phyloP scores from a whole-genome alignment of 2,329 filamentous ascomycete species.

The Fusarium tjaetaba region DNA sequence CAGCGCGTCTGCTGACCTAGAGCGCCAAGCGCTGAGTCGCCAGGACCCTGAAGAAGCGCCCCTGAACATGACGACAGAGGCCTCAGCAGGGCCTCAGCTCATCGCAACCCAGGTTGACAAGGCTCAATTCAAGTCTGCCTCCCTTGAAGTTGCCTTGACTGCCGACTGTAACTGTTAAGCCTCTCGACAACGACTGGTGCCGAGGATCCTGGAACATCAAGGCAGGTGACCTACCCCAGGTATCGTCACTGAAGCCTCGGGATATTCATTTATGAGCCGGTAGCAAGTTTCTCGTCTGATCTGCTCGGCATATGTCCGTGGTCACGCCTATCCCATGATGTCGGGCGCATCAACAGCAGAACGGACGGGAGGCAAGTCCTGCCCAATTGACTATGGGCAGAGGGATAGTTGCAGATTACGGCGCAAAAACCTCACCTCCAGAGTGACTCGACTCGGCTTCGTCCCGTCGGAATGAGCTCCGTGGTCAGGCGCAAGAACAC shows the following conservation, averaged over 20 bases:
- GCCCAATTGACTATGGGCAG: slow-evolving; percentile 11
- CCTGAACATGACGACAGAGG: slow-evolving; percentile 39
- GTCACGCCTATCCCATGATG: slow-evolving; percentile 38
- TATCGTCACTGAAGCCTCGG: slow-evolving; percentile 38
- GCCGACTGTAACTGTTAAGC: slow-evolving; percentile 15
- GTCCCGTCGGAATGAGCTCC: slow-evolving; percentile 26
- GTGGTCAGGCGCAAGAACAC: slow-evolving; percentile 39
- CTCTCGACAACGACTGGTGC: slow-evolving; percentile 8
- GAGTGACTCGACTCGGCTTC: slow-evolving; percentile 29
- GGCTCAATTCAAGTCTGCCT: slow-evolving; percentile 27
- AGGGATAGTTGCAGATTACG: slow-evolving; percentile 19
- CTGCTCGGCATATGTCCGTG: slow-evolving; percentile 40
- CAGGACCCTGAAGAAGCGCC: slow-evolving; percentile 34
- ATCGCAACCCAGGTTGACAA: slow-evolving; percentile 11
- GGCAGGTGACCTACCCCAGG: slow-evolving; percentile 34
- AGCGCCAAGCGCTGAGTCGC: slow-evolving; percentile 36
- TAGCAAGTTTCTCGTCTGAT: slow-evolving; percentile 36
- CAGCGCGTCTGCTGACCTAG: slow-evolving; percentile 40
- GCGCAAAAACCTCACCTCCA: neutral
- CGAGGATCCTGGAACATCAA: slow-evolving; percentile 20
- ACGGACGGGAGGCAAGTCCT: slow-evolving; percentile 22
- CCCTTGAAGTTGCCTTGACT: neutral
- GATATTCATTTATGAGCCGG: slow-evolving; percentile 23
- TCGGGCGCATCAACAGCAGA: slow-evolving; percentile 25
- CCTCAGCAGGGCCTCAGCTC: slow-evolving; percentile 32